These are phyloP conservation scores for Debaryomycetaceae sp. DNA, from an alignment of 1,139 yeast species.

Conservation along the genomic window DNA sequence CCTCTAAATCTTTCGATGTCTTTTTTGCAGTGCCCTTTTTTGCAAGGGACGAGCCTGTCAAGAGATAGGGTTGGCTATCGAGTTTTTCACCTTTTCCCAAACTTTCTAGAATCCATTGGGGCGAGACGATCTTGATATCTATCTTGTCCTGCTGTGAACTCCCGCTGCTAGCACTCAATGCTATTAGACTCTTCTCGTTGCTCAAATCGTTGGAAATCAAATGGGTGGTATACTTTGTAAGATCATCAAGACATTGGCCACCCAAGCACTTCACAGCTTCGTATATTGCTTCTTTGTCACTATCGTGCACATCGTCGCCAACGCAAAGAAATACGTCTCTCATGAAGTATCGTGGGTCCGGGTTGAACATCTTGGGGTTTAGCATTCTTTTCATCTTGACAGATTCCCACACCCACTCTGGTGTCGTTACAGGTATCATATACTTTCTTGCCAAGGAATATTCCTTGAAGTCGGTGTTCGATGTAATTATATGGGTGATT, in stretches of 20 bases:
- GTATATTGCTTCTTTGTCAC: slow-evolving; percentile 62
- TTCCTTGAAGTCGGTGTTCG: slow-evolving; percentile 51
- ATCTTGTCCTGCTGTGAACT: slow-evolving; percentile 26
- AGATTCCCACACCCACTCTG: slow-evolving; percentile 61
- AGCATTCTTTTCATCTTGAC: slow-evolving; percentile 39
- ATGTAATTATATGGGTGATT: slow-evolving; percentile 57
- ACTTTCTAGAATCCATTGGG: slow-evolving; percentile 76
- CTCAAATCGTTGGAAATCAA: slow-evolving; percentile 55
- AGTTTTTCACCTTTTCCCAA: slow-evolving; percentile 49
- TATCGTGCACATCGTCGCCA: slow-evolving; percentile 52
- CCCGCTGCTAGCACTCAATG: slow-evolving; percentile 34
- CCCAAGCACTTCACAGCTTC: slow-evolving; percentile 73
- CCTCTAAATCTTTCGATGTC: background rate
- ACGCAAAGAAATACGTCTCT: slow-evolving; percentile 61
- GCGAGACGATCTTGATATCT: slow-evolving; percentile 61
- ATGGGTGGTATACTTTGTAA: slow-evolving; percentile 76
- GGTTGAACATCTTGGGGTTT: slow-evolving; percentile 56
- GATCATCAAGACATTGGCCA: slow-evolving; percentile 62
- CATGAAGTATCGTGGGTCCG: slow-evolving; percentile 66
- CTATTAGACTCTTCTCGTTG: slow-evolving; percentile 48
- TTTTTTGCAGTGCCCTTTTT: background rate
- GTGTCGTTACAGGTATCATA: slow-evolving; percentile 67
- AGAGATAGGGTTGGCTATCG: slow-evolving; percentile 51
- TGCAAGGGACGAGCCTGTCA: slow-evolving; percentile 27
- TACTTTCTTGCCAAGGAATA: slow-evolving; percentile 47